Conservation (phyloP, 768 basidiomycete species). For the Panellus pusillus region DNA sequence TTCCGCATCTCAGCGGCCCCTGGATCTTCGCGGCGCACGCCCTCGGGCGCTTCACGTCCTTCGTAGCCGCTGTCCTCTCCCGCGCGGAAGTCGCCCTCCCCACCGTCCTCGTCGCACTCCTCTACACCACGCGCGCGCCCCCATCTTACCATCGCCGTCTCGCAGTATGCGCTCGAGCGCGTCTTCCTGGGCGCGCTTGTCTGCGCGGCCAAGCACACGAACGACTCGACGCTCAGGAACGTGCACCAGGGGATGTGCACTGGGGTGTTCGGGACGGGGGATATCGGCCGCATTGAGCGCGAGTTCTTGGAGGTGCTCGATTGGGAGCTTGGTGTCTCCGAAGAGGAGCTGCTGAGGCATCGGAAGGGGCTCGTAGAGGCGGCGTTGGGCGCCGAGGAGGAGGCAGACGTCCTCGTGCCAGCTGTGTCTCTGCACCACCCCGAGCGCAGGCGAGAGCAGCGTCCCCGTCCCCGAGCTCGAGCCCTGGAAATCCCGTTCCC, state of each 20-base stretch:
- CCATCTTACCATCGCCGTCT: conserved; percentile 8
- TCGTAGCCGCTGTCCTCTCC: too few species aligned
- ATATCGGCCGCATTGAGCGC: conserved; percentile 10
- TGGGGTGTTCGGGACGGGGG: conserved; percentile 8
- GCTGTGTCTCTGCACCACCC: too few species aligned
- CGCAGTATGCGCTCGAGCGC: conserved; percentile 13
- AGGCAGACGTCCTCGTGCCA: too few species aligned
- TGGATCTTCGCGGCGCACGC: too few species aligned
- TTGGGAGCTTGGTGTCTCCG: conserved; percentile 10
- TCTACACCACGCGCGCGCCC: too few species aligned
- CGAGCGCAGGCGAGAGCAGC: too few species aligned
- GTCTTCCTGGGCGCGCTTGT: conserved; percentile 17
- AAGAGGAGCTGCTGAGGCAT: conserved; percentile 2
- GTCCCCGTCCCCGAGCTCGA: too few species aligned
- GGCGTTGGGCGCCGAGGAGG: too few species aligned
- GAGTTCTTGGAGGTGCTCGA: conserved; percentile 16
- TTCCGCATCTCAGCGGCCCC: too few species aligned
- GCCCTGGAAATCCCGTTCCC: conserved; percentile 10
- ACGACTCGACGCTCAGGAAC: conserved; percentile 14
- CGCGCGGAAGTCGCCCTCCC: too few species aligned
- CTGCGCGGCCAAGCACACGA: conserved; percentile 9
- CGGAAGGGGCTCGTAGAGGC: conserved; percentile 1
- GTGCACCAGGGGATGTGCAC: conserved; percentile 14
- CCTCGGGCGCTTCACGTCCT: too few species aligned
- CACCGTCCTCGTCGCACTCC: too few species aligned